These are phyloP conservation scores for Myrmaecium sp. DNA, from an alignment of 2,329 filamentous ascomycete genomes.

Conservation along the genomic window DNA sequence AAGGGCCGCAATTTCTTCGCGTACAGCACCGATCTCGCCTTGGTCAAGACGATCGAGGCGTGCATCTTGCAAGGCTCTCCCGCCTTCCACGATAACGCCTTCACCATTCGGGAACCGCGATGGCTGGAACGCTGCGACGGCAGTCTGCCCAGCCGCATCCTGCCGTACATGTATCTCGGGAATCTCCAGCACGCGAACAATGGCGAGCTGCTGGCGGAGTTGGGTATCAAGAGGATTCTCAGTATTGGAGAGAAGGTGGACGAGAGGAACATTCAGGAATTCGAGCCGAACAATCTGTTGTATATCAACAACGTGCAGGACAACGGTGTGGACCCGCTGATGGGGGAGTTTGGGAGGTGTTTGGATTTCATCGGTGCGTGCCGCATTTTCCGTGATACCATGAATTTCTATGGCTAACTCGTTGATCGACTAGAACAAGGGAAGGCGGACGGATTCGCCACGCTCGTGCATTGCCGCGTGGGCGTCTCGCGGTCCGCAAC, in stretches of 20 bases:
- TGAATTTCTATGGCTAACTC: conserved; percentile 6
- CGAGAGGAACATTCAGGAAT: conserved; percentile 39
- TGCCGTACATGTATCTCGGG: conserved; percentile 92
- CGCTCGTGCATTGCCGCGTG: conserved; percentile 88
- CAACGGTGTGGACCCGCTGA: conserved; percentile 88
- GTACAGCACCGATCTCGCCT: conserved; percentile 74
- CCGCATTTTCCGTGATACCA: not conserved
- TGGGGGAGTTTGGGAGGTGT: conserved; percentile 68
- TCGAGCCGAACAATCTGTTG: conserved; percentile 55
- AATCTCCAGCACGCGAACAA: conserved; percentile 92
- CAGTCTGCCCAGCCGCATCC: conserved; percentile 71
- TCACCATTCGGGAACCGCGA: conserved; percentile 43
- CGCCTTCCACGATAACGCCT: conserved; percentile 9
- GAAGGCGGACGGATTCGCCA: conserved; percentile 59
- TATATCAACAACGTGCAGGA: conserved; percentile 79
- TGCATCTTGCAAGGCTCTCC: conserved; percentile 61
- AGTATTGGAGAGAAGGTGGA: conserved; percentile 78
- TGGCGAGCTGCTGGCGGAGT: conserved; percentile 56
- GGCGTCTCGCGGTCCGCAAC: conserved; percentile 91
- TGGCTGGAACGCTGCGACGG: conserved; percentile 81
- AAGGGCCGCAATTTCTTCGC: conserved; percentile 90
- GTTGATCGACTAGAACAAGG: conserved; percentile 48
- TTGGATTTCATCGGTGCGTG: conserved; percentile 79
- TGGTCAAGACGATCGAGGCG: conserved; percentile 61
- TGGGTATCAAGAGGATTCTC: conserved; percentile 76